Base-by-base conservation (phyloP, 1,284 basidiomycete genomes). In the Rhodotorula mucilaginosa region DNA sequence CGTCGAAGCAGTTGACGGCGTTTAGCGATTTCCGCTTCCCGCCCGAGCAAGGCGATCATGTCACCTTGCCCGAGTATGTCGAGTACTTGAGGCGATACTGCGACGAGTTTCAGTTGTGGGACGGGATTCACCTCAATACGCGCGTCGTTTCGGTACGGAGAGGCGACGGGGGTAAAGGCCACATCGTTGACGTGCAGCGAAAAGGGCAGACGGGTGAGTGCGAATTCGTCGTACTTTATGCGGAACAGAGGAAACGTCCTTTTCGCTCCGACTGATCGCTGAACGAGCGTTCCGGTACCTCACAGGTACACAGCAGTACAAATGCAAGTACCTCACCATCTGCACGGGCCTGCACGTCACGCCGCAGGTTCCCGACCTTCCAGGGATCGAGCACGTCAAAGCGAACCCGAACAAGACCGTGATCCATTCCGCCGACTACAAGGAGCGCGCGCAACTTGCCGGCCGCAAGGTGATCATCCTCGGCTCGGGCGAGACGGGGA, bases 401-500 rank as follows among this genome's bases (percentile, higher is more conserved):
- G 18, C 48, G 13, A 54, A 74, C 26, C 70, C 70, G n/a, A 44
- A 65, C 19, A 71, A 70, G n/a, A 71, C 78, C 15, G 82, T 83
- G 6, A 83, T 85, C 66, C 87, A 88, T 76, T 88, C 87, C 7
- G 80, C 80, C 1, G 78, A 83, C 31, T 87, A 88, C 81, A 87
- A 87, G 75, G 78, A 78, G 13, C 83, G 84, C 16, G 74, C 79
- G 0, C 84, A 87, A 76, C 80, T 88, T 10, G 64, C 73, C n/a
- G 84, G 82, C 29, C 83, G 83, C 73, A 81, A 82, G 21, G 83
- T 88, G 29, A 82, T 88, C 80, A 83, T 88, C n/a, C 81, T 88
- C 34, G 87, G 87, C 0, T 80, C 78, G 5, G 88, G 88, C 0
- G 88, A 89, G 79, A 89, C 88, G 7, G 87, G 87, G 3, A 87